Evolutionary conservation across 2,329 filamentous ascomycete genomes (phyloP).

Genomic region (Whalleya microplaca): DNA sequence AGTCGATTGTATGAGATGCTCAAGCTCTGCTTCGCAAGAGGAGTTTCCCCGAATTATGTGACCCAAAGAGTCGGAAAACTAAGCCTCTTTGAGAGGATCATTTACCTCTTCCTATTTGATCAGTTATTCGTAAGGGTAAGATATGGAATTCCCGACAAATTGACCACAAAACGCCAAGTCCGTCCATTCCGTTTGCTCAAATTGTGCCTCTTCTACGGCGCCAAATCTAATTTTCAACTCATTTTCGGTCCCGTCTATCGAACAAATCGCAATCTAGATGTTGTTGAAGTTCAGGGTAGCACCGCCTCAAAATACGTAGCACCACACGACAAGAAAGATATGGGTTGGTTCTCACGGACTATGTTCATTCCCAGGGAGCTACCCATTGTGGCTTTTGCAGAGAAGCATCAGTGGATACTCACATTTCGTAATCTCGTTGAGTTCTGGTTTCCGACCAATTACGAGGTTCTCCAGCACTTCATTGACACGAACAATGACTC

Average conservation of each 20-base stretch:
- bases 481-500: not conserved
- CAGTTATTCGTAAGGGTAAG: not conserved
- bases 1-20: constrained; percentile 7
- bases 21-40: constrained; percentile 4
- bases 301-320: no score
- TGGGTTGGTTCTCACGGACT: no score
- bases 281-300: not conserved
- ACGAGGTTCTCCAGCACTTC: constrained; percentile 1
- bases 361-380: not conserved
- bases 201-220: constrained; percentile 7
- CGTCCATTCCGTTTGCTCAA: constrained; percentile 4
- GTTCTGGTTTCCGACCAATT: constrained; percentile 13
- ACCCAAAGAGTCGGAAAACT: not conserved
- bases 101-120: constrained; percentile 1
- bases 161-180: not conserved
- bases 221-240: constrained; percentile 3
- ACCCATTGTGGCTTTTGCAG: constrained; percentile 3
- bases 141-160: not conserved
- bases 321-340: not conserved
- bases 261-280: not conserved
- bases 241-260: not conserved
- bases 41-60: constrained; percentile 2
- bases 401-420: constrained; percentile 1
- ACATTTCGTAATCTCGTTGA: constrained; percentile 9
- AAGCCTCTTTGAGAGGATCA: constrained; percentile 6